Evolutionary conservation across 257 asterid genomes (phyloP).

Genomic region (Solanum piurae): DNA sequence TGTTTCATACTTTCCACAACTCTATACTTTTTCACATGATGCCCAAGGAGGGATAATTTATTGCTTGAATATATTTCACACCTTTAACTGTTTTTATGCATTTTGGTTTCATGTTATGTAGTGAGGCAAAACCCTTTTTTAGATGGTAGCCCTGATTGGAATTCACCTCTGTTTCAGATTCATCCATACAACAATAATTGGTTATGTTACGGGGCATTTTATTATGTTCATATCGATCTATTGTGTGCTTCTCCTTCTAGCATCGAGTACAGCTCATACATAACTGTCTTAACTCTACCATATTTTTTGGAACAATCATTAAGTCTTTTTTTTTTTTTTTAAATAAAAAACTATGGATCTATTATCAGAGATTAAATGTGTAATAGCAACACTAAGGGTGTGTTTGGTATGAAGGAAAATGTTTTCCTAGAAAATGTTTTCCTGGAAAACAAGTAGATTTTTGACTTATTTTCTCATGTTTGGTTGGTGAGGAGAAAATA

Average conservation of each 20-base stretch:
- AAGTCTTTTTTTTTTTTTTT: not conserved
- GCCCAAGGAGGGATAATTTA: no score
- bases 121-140: not conserved
- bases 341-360: not conserved
- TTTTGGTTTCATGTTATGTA: not conserved
- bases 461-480: no score
- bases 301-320: not conserved
- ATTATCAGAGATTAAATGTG: not conserved
- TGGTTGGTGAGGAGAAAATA: no score
- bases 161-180: not conserved
- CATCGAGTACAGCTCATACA: not conserved
- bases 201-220: not conserved
- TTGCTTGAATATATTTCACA: not conserved
- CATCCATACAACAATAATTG: not conserved
- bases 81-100: not conserved
- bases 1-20: not conserved
- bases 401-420: no score
- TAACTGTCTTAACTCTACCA: not conserved
- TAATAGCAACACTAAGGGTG: not conserved
- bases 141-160: not conserved
- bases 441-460: no score
- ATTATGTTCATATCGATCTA: not conserved
- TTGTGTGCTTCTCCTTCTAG: not conserved
- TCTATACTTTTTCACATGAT: not conserved
- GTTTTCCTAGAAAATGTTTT: no score